These are phyloP conservation scores for Umbelopsis ramanniana DNA, from an alignment of 192 early-diverging fungal species.

Conservation along the genomic window DNA sequence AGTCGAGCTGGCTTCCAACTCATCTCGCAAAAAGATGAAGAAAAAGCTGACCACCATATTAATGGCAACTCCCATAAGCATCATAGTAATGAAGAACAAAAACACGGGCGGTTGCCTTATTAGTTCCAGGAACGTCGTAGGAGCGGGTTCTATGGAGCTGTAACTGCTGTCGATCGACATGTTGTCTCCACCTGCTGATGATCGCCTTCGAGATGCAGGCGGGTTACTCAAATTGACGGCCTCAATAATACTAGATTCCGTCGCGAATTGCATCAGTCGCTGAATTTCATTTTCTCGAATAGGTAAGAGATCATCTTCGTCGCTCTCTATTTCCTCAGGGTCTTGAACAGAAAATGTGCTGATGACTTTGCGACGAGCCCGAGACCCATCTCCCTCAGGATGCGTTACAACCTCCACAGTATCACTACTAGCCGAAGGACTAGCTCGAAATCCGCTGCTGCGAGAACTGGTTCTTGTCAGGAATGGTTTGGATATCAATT, in stretches of 20 bases:
- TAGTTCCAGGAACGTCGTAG: constrained; percentile 39
- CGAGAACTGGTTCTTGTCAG: constrained; percentile 3
- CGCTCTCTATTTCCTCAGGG: constrained; percentile 16
- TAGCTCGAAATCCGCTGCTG: constrained; percentile 13
- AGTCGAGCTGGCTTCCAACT: constrained; percentile 47
- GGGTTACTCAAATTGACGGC: constrained; percentile 38
- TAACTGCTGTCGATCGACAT: constrained; percentile 23
- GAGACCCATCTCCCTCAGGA: not conserved
- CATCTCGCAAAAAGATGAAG: constrained; percentile 47
- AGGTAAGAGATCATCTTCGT: constrained; percentile 24
- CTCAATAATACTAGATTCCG: constrained; percentile 46
- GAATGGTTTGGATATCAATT: constrained; percentile 1
- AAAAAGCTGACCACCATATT: constrained; percentile 49
- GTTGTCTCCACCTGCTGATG: constrained; percentile 5
- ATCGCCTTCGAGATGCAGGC: constrained; percentile 24
- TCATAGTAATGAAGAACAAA: constrained; percentile 47
- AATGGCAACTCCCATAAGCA: constrained; percentile 51
- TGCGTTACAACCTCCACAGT: not conserved
- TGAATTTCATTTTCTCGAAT: constrained; percentile 44
- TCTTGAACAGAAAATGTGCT: constrained; percentile 3
- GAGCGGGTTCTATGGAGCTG: constrained; percentile 10
- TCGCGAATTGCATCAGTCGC: constrained; percentile 43
- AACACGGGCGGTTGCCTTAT: constrained; percentile 38
- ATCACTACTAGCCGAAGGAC: not conserved
- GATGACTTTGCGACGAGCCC: constrained; percentile 12